Conservation (phyloP, 768 basidiomycete species). For the Leccinum sublutescens region DNA sequence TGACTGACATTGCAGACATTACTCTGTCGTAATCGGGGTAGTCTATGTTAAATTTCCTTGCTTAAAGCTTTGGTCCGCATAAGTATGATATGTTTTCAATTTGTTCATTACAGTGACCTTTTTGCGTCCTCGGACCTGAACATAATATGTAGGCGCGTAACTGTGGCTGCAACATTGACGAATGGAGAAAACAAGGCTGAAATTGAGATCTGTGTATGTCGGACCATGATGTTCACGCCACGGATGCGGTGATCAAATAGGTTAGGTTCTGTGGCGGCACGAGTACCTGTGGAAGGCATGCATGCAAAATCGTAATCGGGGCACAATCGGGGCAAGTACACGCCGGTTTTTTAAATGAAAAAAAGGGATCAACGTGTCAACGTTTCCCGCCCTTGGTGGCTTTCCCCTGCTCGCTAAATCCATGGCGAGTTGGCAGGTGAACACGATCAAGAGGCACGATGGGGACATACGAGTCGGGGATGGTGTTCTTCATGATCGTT, state of each 20-base stretch:
- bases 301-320: background rate
- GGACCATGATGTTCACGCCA: constrained; percentile 1
- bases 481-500: constrained; percentile 83
- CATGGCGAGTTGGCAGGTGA: background rate
- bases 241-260: background rate
- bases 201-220: background rate
- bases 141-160: background rate
- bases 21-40: constrained; percentile 9
- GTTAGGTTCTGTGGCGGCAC: constrained; percentile 2
- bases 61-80: constrained; percentile 12
- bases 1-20: constrained; percentile 17
- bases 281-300: constrained; percentile 3
- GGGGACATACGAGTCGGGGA: constrained; percentile 27
- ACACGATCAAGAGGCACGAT: background rate
- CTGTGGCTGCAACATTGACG: background rate
- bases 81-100: constrained; percentile 21
- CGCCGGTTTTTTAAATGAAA: constrained; percentile 5
- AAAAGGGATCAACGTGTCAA: constrained; percentile 5
- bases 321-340: background rate
- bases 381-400: constrained; percentile 15
- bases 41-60: constrained; percentile 19
- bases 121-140: constrained; percentile 7
- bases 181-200: background rate
- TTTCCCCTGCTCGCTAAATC: constrained; percentile 22
- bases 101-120: constrained; percentile 3